These are phyloP conservation scores for Ustilago xerochloae DNA, from an alignment of 1,284 basidiomycete species.

Conservation along the genomic window DNA sequence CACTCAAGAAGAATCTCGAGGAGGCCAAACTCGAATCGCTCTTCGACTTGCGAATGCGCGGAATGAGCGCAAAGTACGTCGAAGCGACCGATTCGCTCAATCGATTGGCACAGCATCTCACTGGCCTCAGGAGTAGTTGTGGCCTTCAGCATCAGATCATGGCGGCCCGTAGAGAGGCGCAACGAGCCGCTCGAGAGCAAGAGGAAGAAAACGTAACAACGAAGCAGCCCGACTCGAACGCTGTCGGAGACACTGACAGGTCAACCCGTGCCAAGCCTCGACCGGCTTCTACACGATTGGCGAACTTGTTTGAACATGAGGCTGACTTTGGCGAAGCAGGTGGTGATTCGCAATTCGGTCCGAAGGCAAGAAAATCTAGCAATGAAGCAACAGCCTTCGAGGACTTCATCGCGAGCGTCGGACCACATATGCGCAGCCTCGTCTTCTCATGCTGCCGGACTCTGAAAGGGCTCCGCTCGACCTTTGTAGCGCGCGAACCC, in stretches of 20 bases:
- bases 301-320: slow-evolving; percentile 24
- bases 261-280: background rate
- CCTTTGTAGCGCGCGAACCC: slow-evolving; percentile 39
- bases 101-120: slow-evolving; percentile 60
- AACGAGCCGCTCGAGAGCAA: slow-evolving; percentile 16
- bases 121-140: slow-evolving; percentile 60
- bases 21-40: slow-evolving; percentile 61
- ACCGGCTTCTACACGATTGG: slow-evolving; percentile 18
- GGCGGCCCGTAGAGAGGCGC: slow-evolving; percentile 35
- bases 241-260: background rate
- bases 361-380: background rate
- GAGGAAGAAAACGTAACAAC: background rate
- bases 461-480: slow-evolving; percentile 40
- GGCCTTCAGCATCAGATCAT: slow-evolving; percentile 62
- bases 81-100: slow-evolving; percentile 59
- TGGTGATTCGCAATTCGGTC: background rate
- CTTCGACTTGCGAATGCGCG: slow-evolving; percentile 58
- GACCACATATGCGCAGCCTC: slow-evolving; percentile 64
- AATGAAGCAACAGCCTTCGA: slow-evolving; percentile 43
- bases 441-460: slow-evolving; percentile 59
- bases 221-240: background rate
- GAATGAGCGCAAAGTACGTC: slow-evolving; percentile 48
- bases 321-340: slow-evolving; percentile 1
- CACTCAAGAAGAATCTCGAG: slow-evolving; percentile 59
- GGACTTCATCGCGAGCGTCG: slow-evolving; percentile 55